Conservation (phyloP, 2,329 filamentous ascomycete genomes). For the Fusarium pseudocircinatum region DNA sequence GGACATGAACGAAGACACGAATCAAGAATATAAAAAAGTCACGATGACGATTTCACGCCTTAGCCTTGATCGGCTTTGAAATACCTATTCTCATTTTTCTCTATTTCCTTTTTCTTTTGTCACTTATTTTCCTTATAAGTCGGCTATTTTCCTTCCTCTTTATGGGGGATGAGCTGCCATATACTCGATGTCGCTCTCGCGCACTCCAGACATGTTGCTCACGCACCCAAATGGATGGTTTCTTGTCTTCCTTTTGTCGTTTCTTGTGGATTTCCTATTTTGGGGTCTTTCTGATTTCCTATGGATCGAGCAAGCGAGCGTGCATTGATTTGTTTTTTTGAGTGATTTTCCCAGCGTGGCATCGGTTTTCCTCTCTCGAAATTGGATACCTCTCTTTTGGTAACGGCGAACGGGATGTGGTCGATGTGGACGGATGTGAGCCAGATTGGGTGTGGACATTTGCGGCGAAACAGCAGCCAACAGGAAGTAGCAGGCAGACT, state of each 20-base stretch:
- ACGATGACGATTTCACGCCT: slow-evolving; percentile 49
- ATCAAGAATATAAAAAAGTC: slow-evolving; percentile 41
- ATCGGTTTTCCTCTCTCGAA: slow-evolving; percentile 38
- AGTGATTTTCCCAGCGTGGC: slow-evolving; percentile 45
- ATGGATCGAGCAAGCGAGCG: slow-evolving; percentile 51
- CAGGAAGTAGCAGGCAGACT: slow-evolving; percentile 38
- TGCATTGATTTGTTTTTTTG: slow-evolving; percentile 46
- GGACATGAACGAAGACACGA: slow-evolving; percentile 50
- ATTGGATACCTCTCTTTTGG: slow-evolving; percentile 40
- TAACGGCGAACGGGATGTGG: slow-evolving; percentile 34
- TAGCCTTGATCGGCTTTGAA: slow-evolving; percentile 30
- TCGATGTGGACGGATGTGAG: slow-evolving; percentile 6
- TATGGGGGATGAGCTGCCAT: slow-evolving; percentile 41
- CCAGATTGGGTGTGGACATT: slow-evolving; percentile 12
- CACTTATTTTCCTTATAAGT: slow-evolving; percentile 35
- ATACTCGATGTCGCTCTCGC: slow-evolving; percentile 47
- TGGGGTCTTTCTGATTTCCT: slow-evolving; percentile 46
- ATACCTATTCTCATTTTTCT: slow-evolving; percentile 20
- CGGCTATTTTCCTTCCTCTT: slow-evolving; percentile 38
- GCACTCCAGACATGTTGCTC: slow-evolving; percentile 59
- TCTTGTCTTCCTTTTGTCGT: slow-evolving; percentile 47
- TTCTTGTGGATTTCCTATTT: slow-evolving; percentile 45
- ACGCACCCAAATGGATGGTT: slow-evolving; percentile 56
- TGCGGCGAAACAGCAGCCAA: slow-evolving; percentile 38
- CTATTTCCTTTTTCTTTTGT: slow-evolving; percentile 25